Evolutionary conservation across 192 early-diverging fungal species (phyloP).

Genomic region (Coemansia sp.): DNA sequence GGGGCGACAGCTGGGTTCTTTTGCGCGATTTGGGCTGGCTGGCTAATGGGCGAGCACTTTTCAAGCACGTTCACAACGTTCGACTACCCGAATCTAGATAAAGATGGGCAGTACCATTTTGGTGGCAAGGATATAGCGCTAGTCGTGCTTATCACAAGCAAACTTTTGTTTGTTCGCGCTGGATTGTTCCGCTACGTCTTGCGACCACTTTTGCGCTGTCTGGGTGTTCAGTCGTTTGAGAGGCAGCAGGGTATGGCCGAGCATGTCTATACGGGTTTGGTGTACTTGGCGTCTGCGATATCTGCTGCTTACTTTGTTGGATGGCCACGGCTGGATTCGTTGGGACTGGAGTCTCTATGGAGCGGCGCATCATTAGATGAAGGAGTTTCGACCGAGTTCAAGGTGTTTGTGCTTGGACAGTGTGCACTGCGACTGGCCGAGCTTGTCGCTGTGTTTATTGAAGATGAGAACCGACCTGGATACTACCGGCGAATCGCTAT

Average conservation of each 20-base stretch:
- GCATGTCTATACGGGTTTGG: not conserved
- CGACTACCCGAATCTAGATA: slow-evolving; percentile 14
- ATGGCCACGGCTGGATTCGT: not conserved
- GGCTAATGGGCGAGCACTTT: slow-evolving; percentile 33
- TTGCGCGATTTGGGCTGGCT: slow-evolving; percentile 41
- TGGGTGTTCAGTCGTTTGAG: slow-evolving; percentile 12
- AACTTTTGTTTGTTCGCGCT: slow-evolving; percentile 36
- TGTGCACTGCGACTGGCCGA: slow-evolving; percentile 11
- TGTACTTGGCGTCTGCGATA: not conserved
- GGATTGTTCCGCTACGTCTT: slow-evolving; percentile 24
- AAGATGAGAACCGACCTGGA: not conserved
- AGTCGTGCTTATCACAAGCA: slow-evolving; percentile 17
- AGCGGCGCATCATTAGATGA: not conserved
- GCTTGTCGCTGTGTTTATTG: slow-evolving; percentile 9
- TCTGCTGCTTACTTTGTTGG: not conserved
- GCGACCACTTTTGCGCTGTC: slow-evolving; percentile 14
- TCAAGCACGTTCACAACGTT: slow-evolving; percentile 20
- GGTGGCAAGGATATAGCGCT: slow-evolving; percentile 22
- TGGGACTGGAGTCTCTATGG: not conserved
- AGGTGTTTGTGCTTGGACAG: slow-evolving; percentile 17
- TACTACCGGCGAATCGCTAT: not conserved
- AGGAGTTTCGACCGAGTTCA: slow-evolving; percentile 3
- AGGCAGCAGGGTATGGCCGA: slow-evolving; percentile 2
- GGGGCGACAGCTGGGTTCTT: slow-evolving; percentile 43
- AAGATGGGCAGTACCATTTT: slow-evolving; percentile 16